Evolutionary conservation across 2,329 filamentous ascomycete species (phyloP).

Genomic region (Fusarium praegraminearum): DNA sequence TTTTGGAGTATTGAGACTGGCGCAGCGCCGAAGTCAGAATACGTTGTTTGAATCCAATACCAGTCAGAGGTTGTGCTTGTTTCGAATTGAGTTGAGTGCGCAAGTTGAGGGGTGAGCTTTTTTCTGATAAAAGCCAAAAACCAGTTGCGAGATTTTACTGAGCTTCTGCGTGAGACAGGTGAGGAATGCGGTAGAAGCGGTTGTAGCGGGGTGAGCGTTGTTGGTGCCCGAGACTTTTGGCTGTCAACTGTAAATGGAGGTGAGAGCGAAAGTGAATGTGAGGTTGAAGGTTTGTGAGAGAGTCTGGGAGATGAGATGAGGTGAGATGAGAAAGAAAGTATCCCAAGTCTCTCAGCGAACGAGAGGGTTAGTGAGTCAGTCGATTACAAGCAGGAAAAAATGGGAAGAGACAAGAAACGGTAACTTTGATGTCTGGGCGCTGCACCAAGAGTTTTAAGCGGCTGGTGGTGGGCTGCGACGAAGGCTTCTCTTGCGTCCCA

Average conservation of each 20-base stretch:
- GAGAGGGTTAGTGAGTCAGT: slow-evolving; percentile 13
- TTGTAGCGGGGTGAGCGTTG: slow-evolving; percentile 29
- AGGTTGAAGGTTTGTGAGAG: slow-evolving; percentile 17
- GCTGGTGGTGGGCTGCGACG: slow-evolving; percentile 43
- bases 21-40: slow-evolving; percentile 20
- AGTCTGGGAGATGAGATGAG: slow-evolving; percentile 21
- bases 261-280: slow-evolving; percentile 1
- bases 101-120: slow-evolving; percentile 8
- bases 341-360: neutral
- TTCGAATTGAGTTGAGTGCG: slow-evolving; percentile 19
- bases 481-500: slow-evolving; percentile 48
- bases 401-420: slow-evolving; percentile 28
- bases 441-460: slow-evolving; percentile 52
- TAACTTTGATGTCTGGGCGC: slow-evolving; percentile 44
- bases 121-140: slow-evolving; percentile 3
- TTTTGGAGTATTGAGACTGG: slow-evolving; percentile 5
- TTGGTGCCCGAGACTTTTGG: slow-evolving; percentile 35
- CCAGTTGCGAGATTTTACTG: slow-evolving; percentile 29
- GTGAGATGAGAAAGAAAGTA: slow-evolving; percentile 6
- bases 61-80: slow-evolving; percentile 18
- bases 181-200: slow-evolving; percentile 33
- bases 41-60: slow-evolving; percentile 27
- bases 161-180: slow-evolving; percentile 32
- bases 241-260: slow-evolving; percentile 1
- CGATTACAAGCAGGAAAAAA: slow-evolving; percentile 19